phyloP scores from a whole-genome alignment of 768 basidiomycete genomes.

The Russula lepida region DNA sequence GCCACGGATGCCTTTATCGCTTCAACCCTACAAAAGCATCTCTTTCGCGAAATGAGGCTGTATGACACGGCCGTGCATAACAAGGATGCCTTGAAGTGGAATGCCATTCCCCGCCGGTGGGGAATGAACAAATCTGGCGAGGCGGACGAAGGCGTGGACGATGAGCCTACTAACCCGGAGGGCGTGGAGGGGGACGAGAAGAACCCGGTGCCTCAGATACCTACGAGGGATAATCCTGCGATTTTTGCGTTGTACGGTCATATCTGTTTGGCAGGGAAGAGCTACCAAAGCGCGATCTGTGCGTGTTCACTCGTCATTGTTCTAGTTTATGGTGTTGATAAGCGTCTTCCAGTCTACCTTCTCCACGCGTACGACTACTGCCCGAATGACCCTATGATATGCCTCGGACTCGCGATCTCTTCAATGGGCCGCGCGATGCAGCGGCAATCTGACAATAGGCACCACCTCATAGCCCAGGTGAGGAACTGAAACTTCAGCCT shows the following conservation, averaged over 20 bases:
- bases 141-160: conserved; percentile 35
- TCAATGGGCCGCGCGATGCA: conserved; percentile 90
- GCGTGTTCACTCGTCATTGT: conserved; percentile 27
- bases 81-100: conserved; percentile 56
- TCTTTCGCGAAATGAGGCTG: conserved; percentile 71
- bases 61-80: conserved; percentile 58
- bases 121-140: conserved; percentile 38
- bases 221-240: conserved; percentile 65
- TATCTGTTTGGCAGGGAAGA: conserved; percentile 73
- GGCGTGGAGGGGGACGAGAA: conserved; percentile 23
- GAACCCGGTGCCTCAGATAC: conserved; percentile 34
- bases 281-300: conserved; percentile 90
- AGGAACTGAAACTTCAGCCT: not conserved
- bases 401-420: conserved; percentile 71
- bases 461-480: conserved; percentile 78
- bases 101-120: conserved; percentile 48
- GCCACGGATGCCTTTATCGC: conserved; percentile 69
- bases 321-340: not conserved
- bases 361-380: conserved; percentile 83
- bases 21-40: conserved; percentile 72
- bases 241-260: conserved; percentile 73
- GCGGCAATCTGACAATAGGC: conserved; percentile 87
- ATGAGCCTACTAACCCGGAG: conserved; percentile 31
- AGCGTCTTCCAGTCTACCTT: conserved; percentile 60
- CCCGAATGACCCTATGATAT: conserved; percentile 78